Evolutionary conservation across 306 rosid species (phyloP).

Genomic region (Acacia confusa): DNA sequence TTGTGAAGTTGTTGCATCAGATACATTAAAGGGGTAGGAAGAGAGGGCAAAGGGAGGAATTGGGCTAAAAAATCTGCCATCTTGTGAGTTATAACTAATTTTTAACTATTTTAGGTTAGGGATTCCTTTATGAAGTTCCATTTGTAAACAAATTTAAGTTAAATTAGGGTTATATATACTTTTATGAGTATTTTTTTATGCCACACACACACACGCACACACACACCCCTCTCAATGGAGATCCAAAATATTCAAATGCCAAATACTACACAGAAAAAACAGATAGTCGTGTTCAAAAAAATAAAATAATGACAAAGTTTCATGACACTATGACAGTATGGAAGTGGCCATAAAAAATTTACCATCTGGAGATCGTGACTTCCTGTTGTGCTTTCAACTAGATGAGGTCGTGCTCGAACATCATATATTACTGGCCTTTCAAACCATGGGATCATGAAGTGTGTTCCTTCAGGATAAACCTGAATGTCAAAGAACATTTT

Average conservation of each 20-base stretch:
- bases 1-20: background rate
- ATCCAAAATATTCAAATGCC: background rate
- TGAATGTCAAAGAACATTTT: constrained; percentile 33
- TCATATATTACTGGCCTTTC: constrained; percentile 88
- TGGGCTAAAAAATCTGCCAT: background rate
- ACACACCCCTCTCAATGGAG: background rate
- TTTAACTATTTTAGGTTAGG: background rate
- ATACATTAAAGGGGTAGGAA: background rate
- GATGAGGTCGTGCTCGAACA: constrained; percentile 82
- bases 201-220: background rate
- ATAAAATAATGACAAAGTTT: background rate
- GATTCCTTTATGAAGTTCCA: background rate
- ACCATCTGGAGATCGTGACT: constrained; percentile 91
- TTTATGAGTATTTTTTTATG: background rate
- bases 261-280: background rate
- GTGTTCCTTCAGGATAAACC: constrained; percentile 98
- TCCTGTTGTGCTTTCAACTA: constrained; percentile 75
- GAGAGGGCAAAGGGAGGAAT: background rate
- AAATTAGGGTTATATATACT: background rate
- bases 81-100: background rate
- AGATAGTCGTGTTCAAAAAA: background rate
- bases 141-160: background rate
- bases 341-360: background rate
- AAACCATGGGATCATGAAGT: constrained; percentile 81
- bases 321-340: background rate